Percentiles rank a stretch among this genome's conserved stretches.
Conservation (phyloP, 1,284 basidiomycete genomes). For the Ustilago crameri region DNA sequence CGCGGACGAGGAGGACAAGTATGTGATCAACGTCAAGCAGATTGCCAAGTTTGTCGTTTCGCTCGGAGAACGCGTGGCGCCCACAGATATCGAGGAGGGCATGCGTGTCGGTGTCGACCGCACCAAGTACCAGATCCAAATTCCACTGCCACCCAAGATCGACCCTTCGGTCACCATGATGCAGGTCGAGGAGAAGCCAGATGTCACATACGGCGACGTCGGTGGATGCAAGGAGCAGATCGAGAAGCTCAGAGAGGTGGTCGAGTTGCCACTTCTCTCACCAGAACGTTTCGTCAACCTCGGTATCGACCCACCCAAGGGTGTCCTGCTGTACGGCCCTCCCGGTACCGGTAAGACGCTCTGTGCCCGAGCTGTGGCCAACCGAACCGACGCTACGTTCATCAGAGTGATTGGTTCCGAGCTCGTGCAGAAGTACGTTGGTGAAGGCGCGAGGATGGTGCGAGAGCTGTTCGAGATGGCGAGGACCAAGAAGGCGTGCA, state of each 20-base stretch:
- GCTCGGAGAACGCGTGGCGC: conserved; percentile 92
- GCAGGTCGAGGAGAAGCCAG: conserved; percentile 99
- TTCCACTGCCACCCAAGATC: conserved; percentile 99
- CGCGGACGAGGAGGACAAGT: conserved; percentile 92
- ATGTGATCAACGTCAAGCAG: conserved; percentile 99
- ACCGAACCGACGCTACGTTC: conserved; percentile 98
- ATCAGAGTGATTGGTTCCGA: conserved; percentile 99
- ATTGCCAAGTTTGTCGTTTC: conserved; percentile 99
- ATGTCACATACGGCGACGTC: conserved; percentile 97
- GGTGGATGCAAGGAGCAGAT: conserved; percentile 99
- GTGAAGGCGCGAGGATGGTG: conserved; percentile 98
- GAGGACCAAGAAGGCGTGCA: conserved; percentile 97
- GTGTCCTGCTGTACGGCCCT: conserved; percentile 91
- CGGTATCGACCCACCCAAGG: conserved; percentile 98
- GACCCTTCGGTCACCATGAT: conserved; percentile 99
- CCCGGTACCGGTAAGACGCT: conserved; percentile 99
- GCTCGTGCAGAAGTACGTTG: conserved; percentile 98
- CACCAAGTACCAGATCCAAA: conserved; percentile 98
- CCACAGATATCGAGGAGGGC: conserved; percentile 98
- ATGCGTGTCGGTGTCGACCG: conserved; percentile 97
- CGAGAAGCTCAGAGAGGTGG: conserved; percentile 97
- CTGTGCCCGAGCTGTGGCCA: conserved; percentile 97
- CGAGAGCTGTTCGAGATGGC: conserved; percentile 99
- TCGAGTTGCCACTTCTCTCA: conserved; percentile 88
- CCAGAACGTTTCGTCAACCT: conserved; percentile 97